These are phyloP conservation scores for Sporothrix euskadiensis DNA, from an alignment of 2,329 filamentous ascomycete genomes.

Conservation along the genomic window DNA sequence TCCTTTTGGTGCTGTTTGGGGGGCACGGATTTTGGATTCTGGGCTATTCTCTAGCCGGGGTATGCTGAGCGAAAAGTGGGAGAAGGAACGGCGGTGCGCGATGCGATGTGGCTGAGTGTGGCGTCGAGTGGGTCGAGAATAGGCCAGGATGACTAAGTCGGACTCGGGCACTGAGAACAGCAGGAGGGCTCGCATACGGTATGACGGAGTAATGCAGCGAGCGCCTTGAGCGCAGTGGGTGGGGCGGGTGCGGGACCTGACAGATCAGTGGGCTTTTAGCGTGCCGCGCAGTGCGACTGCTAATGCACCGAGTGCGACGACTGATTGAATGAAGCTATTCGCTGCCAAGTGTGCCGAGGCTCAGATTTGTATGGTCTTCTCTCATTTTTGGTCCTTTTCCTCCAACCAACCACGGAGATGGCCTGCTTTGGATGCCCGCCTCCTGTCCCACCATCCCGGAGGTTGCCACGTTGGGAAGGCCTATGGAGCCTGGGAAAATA, in stretches of 20 bases:
- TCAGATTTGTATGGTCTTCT: background rate
- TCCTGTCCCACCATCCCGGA: slow-evolving; percentile 23
- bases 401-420: slow-evolving; percentile 14
- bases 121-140: background rate
- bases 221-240: background rate
- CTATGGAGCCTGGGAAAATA: background rate
- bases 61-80: background rate
- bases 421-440: slow-evolving; percentile 6
- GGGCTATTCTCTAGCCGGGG: slow-evolving; percentile 13
- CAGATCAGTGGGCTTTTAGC: background rate
- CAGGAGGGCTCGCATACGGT: too few relatives aligned
- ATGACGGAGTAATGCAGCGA: background rate
- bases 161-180: too few relatives aligned
- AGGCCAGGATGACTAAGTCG: background rate
- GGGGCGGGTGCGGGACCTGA: background rate
- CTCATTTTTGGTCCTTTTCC: background rate
- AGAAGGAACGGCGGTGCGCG: background rate
- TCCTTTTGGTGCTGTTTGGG: background rate
- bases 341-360: slow-evolving; percentile 18
- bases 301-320: background rate
- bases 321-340: slow-evolving; percentile 5
- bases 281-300: background rate
- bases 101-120: slow-evolving; percentile 19
- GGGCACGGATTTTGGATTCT: background rate
- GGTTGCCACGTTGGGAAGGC: slow-evolving; percentile 20